Percentiles rank a stretch among this genome's conserved stretches.
Conservation (phyloP, 2,329 filamentous ascomycete genomes). For the Ustilaginoidea virens region DNA sequence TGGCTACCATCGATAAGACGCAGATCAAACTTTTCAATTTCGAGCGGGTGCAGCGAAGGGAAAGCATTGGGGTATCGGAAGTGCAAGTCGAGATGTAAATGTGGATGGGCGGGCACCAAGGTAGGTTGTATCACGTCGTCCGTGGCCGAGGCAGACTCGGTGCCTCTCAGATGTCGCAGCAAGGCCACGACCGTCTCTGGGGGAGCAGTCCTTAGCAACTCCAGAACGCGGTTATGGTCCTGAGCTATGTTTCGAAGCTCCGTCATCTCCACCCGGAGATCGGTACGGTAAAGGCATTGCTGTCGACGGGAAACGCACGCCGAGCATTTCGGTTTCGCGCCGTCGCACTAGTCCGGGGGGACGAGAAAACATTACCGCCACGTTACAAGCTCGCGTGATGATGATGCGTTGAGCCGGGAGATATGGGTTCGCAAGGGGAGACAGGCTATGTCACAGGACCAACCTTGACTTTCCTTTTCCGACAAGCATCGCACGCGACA, state of each 20-base stretch:
- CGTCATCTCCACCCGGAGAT: not conserved
- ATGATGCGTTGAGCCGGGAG: no score
- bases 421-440: no score
- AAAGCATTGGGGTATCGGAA: constrained; percentile 1
- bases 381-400: not conserved
- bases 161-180: not conserved
- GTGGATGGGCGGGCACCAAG: constrained; percentile 1
- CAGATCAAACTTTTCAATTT: not conserved
- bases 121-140: not conserved
- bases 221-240: not conserved
- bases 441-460: no score
- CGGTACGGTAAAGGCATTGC: constrained; percentile 1
- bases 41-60: not conserved
- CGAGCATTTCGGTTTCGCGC: not conserved
- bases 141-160: not conserved
- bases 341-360: constrained; percentile 2
- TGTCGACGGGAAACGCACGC: not conserved
- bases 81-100: not conserved
- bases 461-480: constrained; percentile 1
- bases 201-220: not conserved
- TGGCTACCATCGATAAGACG: not conserved
- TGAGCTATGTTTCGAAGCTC: constrained; percentile 1
- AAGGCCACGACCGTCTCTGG: constrained; percentile 1
- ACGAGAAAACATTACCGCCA: no score
- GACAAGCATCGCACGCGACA: constrained; percentile 1